Conservation (phyloP, 306 rosid genomes). For the Cyamopsis tetragonoloba region DNA sequence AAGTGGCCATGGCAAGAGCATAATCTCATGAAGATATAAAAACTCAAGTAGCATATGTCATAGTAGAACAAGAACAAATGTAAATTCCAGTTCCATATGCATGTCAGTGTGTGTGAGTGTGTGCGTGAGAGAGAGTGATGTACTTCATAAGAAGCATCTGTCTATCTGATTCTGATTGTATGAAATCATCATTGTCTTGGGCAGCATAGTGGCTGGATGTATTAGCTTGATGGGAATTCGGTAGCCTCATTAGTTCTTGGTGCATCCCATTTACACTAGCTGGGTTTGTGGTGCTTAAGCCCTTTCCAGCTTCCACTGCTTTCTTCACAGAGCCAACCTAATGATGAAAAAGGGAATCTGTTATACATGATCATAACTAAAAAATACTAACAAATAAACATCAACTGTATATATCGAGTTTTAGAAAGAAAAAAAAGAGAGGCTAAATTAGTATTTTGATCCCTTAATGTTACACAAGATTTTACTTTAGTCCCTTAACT, state of each 20-base stretch:
- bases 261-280: slow-evolving; percentile 55
- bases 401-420: neutral
- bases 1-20: neutral
- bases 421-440: too few relatives aligned
- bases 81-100: slow-evolving; percentile 10
- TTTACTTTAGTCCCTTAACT: too few relatives aligned
- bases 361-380: neutral
- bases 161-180: slow-evolving; percentile 87
- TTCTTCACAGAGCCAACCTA: slow-evolving; percentile 69
- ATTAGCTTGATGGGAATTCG: slow-evolving; percentile 50
- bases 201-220: slow-evolving; percentile 51
- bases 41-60: neutral
- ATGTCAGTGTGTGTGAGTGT: too few relatives aligned
- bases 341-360: slow-evolving; percentile 5
- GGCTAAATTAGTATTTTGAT: too few relatives aligned
- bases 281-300: slow-evolving; percentile 35
- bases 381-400: neutral
- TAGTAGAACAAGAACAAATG: neutral
- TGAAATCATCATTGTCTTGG: slow-evolving; percentile 65
- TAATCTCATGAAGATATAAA: neutral
- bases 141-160: slow-evolving; percentile 90
- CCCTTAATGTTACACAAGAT: too few relatives aligned
- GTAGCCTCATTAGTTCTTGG: slow-evolving; percentile 81
- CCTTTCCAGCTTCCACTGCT: slow-evolving; percentile 57
- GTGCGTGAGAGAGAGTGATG: neutral